Conservation (phyloP, 2,329 filamentous ascomycete genomes). For the Myriosclerotinia curreyana region DNA sequence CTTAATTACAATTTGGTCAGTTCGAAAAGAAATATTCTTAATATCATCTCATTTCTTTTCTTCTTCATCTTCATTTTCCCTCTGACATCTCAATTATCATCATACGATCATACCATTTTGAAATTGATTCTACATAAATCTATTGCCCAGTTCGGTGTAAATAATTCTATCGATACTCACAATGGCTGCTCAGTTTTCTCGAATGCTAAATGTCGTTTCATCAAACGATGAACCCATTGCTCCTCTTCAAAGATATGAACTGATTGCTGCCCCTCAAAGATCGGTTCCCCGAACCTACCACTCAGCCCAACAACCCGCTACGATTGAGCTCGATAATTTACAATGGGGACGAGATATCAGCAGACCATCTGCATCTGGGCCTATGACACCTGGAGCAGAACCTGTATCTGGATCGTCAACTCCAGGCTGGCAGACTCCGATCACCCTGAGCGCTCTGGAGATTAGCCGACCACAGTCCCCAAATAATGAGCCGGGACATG, state of each 20-base stretch:
- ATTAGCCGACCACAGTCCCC: conserved; percentile 53
- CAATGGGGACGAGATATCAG: conserved; percentile 25
- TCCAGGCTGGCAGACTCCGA: conserved; percentile 33
- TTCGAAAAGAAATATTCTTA: not conserved
- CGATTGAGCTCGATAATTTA: conserved; percentile 34
- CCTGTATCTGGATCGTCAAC: conserved; percentile 13
- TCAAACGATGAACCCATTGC: conserved; percentile 23
- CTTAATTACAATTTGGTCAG: not conserved
- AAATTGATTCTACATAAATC: not conserved
- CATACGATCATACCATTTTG: not conserved
- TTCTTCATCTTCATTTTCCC: not conserved
- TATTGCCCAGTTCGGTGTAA: not conserved
- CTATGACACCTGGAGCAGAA: conserved; percentile 25
- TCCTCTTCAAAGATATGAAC: conserved; percentile 33
- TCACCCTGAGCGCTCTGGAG: conserved; percentile 41
- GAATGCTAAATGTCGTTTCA: not conserved
- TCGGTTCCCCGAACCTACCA: conserved; percentile 36
- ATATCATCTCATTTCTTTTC: not conserved
- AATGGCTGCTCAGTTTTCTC: conserved; percentile 13
- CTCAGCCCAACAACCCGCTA: conserved; percentile 32
- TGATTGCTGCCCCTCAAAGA: conserved; percentile 34
- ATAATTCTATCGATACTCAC: not conserved
- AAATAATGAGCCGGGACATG: conserved; percentile 41
- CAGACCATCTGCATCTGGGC: conserved; percentile 27
- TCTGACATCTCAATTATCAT: not conserved